These are phyloP conservation scores for Cantharellus cinnabarinus DNA, from an alignment of 768 basidiomycete species.

Conservation along the genomic window DNA sequence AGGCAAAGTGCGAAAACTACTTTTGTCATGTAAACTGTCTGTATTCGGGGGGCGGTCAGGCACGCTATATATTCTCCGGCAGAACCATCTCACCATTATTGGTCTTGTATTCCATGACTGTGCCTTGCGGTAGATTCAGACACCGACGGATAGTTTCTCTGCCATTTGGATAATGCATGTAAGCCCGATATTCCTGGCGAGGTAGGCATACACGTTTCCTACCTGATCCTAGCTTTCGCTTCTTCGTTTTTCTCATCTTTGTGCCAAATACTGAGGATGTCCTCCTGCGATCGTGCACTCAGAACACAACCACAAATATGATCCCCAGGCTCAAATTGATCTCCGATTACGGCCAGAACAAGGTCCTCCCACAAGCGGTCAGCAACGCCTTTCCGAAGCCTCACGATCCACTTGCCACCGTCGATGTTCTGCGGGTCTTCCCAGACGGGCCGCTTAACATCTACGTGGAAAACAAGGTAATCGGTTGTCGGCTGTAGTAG, in stretches of 20 bases:
- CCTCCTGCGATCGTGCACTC: slow-evolving; percentile 81
- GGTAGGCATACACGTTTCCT: slow-evolving; percentile 11
- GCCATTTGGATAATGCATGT: neutral
- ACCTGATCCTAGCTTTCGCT: slow-evolving; percentile 69
- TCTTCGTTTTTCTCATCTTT: slow-evolving; percentile 56
- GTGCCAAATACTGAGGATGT: slow-evolving; percentile 89
- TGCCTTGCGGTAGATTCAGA: slow-evolving; percentile 52
- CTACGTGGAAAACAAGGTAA: slow-evolving; percentile 77
- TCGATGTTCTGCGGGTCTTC: slow-evolving; percentile 76
- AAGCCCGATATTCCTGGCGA: too few species aligned
- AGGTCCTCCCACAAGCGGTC: slow-evolving; percentile 86
- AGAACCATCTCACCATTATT: slow-evolving; percentile 44
- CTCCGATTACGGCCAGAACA: slow-evolving; percentile 70
- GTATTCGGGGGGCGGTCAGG: neutral
- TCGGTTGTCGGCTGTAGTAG: slow-evolving; percentile 76
- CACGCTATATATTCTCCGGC: neutral
- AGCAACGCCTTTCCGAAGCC: slow-evolving; percentile 74
- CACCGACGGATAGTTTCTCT: slow-evolving; percentile 68
- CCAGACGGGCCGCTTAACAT: slow-evolving; percentile 81
- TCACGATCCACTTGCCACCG: slow-evolving; percentile 91
- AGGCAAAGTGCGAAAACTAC: slow-evolving; percentile 40
- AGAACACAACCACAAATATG: slow-evolving; percentile 84
- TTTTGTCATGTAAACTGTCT: slow-evolving; percentile 83
- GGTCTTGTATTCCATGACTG: slow-evolving; percentile 87
- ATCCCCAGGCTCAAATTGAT: slow-evolving; percentile 50